phyloP scores from a whole-genome alignment of 768 basidiomycete genomes.

The Xerocomus spinulosus region DNA sequence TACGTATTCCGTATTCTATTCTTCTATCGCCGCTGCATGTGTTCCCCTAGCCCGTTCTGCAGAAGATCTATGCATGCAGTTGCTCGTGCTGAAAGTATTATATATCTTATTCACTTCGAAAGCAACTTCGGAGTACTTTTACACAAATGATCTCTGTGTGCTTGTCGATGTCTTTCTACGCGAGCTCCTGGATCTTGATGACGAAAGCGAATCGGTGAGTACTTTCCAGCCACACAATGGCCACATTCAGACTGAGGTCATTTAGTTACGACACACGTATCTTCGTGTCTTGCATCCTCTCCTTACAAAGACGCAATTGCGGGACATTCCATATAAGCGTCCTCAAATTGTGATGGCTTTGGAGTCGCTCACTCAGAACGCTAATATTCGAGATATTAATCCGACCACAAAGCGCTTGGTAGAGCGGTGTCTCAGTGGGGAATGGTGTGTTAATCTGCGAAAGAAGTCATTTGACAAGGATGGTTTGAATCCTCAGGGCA shows the following conservation, averaged over 20 bases:
- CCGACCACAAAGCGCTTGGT: constrained; percentile 89
- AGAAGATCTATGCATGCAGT: constrained; percentile 92
- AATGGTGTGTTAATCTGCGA: constrained; percentile 77
- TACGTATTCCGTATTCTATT: constrained; percentile 38
- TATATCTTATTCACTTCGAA: constrained; percentile 93
- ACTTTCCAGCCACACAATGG: neutral
- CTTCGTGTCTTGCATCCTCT: constrained; percentile 95
- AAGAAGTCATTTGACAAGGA: constrained; percentile 34
- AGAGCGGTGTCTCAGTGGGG: constrained; percentile 80
- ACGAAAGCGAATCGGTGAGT: constrained; percentile 88
- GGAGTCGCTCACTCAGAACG: constrained; percentile 69
- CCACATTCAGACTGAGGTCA: constrained; percentile 1
- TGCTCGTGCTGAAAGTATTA: constrained; percentile 89
- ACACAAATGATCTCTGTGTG: constrained; percentile 95
- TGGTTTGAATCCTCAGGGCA: constrained; percentile 22
- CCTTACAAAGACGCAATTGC: constrained; percentile 89
- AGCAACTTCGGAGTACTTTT: constrained; percentile 93
- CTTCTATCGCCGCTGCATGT: constrained; percentile 5
- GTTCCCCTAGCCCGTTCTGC: constrained; percentile 67
- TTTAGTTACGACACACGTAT: constrained; percentile 87
- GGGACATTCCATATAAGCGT: constrained; percentile 83
- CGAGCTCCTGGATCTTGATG: constrained; percentile 86
- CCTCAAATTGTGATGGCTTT: constrained; percentile 81
- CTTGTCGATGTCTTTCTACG: constrained; percentile 97
- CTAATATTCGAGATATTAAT: constrained; percentile 75